Evolutionary conservation across 495 filamentous ascomycete genomes (phyloP).

Genomic region (Penicillium longicatenatum): DNA sequence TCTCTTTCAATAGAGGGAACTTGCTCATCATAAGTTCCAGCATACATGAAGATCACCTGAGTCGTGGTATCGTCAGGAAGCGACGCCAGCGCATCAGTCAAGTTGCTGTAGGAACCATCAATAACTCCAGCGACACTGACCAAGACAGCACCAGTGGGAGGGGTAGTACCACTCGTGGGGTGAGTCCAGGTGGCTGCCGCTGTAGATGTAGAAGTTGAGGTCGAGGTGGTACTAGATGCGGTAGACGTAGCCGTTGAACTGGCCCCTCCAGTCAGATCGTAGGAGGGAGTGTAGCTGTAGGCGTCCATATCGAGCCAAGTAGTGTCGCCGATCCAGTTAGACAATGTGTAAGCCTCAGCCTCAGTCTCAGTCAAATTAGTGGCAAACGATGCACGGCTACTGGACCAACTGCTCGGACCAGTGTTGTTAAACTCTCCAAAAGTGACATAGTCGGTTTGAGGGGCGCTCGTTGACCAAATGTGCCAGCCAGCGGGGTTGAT

Average conservation of each 20-base stretch:
- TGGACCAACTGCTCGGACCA: conserved; percentile 19
- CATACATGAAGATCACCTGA: conserved; percentile 13
- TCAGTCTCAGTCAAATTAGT: conserved; percentile 15
- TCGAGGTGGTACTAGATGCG: not conserved
- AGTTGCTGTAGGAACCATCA: conserved; percentile 9
- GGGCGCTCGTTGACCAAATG: conserved; percentile 18
- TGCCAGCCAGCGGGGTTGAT: conserved; percentile 60
- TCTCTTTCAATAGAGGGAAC: conserved; percentile 9
- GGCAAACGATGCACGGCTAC: conserved; percentile 17
- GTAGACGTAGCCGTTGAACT: conserved; percentile 1
- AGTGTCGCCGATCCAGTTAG: conserved; percentile 17
- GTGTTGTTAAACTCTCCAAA: conserved; percentile 24
- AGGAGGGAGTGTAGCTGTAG: conserved; percentile 9
- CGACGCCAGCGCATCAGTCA: conserved; percentile 13
- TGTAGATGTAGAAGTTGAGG: not conserved
- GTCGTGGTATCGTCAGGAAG: conserved; percentile 7
- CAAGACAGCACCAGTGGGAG: conserved; percentile 9
- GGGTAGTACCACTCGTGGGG: conserved; percentile 10
- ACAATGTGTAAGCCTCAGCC: conserved; percentile 14
- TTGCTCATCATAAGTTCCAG: conserved; percentile 13
- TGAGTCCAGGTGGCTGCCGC: conserved; percentile 9
- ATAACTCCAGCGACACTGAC: conserved; percentile 4
- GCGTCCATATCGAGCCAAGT: conserved; percentile 17
- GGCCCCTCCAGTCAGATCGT: conserved; percentile 8
- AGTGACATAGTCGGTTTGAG: conserved; percentile 23